These are phyloP conservation scores for Aspergillus japonicus DNA, from an alignment of 2,329 filamentous ascomycete genomes.

Conservation along the genomic window DNA sequence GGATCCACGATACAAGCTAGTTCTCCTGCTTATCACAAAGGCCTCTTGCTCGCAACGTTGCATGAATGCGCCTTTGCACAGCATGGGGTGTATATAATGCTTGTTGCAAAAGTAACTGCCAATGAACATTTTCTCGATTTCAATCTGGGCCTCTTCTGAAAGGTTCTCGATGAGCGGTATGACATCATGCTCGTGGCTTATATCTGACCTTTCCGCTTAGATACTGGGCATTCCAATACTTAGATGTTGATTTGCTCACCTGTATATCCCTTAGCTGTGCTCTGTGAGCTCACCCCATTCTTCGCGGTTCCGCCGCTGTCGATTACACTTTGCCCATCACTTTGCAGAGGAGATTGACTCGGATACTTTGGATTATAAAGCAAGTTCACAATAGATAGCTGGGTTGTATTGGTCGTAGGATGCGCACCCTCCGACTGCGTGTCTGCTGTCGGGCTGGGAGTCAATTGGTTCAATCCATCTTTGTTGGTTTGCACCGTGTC, in stretches of 20 bases:
- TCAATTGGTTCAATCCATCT: not conserved
- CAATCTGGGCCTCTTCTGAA: constrained; percentile 15
- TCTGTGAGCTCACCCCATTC: not conserved
- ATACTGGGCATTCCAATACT: not conserved
- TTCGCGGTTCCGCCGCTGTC: not conserved
- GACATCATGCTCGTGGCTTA: constrained; percentile 9
- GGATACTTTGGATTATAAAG: constrained; percentile 21
- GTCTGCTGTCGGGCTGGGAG: not conserved
- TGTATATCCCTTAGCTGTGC: not conserved
- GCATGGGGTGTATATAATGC: constrained; percentile 28
- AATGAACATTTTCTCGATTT: constrained; percentile 31
- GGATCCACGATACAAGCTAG: constrained; percentile 6
- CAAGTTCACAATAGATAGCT: constrained; percentile 22
- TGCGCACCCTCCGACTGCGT: not conserved
- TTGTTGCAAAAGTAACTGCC: constrained; percentile 28
- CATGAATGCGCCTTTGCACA: constrained; percentile 23
- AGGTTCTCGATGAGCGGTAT: constrained; percentile 8
- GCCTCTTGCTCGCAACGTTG: constrained; percentile 23
- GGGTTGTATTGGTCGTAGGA: constrained; percentile 11
- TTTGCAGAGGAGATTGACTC: constrained; percentile 12
- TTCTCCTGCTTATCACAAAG: constrained; percentile 13
- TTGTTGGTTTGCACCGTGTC: not conserved
- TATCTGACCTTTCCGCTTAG: not conserved
- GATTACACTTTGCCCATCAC: not conserved
- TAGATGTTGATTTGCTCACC: not conserved